A percentile compares a stretch with the other conserved stretches of the same genome.
Conservation (phyloP, 306 rosid species). For the Prunus mume region DNA sequence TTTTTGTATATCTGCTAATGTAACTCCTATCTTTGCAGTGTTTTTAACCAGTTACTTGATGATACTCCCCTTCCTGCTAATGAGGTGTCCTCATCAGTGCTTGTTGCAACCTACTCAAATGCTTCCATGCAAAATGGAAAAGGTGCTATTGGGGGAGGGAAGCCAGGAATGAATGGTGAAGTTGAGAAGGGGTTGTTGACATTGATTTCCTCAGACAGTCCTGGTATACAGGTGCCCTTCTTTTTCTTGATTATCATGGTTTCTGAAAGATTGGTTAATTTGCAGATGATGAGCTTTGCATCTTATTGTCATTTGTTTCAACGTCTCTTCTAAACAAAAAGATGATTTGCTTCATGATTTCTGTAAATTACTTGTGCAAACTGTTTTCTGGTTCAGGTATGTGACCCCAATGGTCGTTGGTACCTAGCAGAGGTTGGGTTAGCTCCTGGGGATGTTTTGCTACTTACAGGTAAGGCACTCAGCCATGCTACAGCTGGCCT, state of each 20-base stretch:
- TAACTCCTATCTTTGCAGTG: constrained; percentile 52
- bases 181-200: constrained; percentile 93
- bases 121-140: constrained; percentile 65
- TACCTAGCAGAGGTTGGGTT: constrained; percentile 74
- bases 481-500: constrained; percentile 93
- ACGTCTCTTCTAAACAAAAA: background rate
- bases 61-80: constrained; percentile 86
- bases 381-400: constrained; percentile 55
- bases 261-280: background rate
- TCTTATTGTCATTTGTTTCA: background rate
- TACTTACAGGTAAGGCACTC: constrained; percentile 90
- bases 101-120: constrained; percentile 67
- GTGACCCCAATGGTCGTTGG: constrained; percentile 97
- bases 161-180: constrained; percentile 71
- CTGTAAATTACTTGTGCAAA: constrained; percentile 1
- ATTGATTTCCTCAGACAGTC: constrained; percentile 74
- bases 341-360: background rate
- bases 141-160: constrained; percentile 76
- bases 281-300: background rate
- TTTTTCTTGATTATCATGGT: constrained; percentile 22
- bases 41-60: constrained; percentile 86
- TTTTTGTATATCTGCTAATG: constrained; percentile 19
- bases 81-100: constrained; percentile 89
- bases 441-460: constrained; percentile 86
- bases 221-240: constrained; percentile 88